A percentile compares a stretch with the other conserved stretches of the same genome.
These are phyloP conservation scores for Nakazawaea holstii DNA, from an alignment of 805 yeast species.

Conservation along the genomic window DNA sequence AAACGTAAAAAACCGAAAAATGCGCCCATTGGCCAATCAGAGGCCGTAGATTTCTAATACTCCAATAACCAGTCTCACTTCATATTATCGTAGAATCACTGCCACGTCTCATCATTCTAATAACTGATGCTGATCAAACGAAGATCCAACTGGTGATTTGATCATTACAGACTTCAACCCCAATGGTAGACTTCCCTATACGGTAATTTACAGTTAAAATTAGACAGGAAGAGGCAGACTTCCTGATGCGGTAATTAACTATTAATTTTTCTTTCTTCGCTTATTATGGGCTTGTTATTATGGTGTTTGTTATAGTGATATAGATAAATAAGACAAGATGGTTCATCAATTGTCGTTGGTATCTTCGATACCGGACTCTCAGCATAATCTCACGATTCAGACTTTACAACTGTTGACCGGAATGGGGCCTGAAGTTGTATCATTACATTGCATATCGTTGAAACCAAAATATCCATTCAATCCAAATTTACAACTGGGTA, in stretches of 20 bases:
- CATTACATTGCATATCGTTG: constrained; percentile 44
- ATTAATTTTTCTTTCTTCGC: no score
- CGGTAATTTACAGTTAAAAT: no score
- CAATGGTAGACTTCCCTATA: no score
- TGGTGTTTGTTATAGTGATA: background rate
- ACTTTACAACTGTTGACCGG: constrained; percentile 52
- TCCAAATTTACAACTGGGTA: constrained; percentile 51
- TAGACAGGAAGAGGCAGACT: no score
- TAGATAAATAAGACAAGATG: constrained; percentile 29
- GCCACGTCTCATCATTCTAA: no score
- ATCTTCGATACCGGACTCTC: constrained; percentile 36
- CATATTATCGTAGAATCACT: no score
- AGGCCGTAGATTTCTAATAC: constrained; percentile 3
- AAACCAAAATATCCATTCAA: constrained; percentile 46
- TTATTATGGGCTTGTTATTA: no score
- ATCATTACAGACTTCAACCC: no score
- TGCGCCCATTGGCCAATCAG: constrained; percentile 4
- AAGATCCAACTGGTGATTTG: no score
- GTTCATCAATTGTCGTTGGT: constrained; percentile 50
- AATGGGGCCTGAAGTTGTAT: constrained; percentile 35
- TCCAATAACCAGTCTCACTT: background rate
- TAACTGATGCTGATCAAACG: no score
- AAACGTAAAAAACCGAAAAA: constrained; percentile 6
- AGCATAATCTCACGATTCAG: constrained; percentile 35
- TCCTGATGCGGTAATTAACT: no score